These are phyloP conservation scores for Tuber aestivum DNA, from an alignment of 495 filamentous ascomycete genomes.

Conservation along the genomic window DNA sequence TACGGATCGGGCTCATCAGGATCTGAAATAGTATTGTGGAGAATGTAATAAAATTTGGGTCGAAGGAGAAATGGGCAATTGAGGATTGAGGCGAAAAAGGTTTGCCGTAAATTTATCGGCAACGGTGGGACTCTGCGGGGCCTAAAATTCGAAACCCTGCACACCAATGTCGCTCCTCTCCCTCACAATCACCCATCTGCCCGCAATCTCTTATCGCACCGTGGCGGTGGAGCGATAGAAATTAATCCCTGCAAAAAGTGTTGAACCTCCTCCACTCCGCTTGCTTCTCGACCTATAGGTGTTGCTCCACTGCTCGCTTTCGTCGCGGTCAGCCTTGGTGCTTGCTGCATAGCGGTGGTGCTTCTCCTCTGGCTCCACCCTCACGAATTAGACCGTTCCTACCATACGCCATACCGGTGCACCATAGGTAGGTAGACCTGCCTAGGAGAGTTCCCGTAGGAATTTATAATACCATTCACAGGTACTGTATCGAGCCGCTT, in stretches of 20 bases:
- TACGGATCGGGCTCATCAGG: not conserved
- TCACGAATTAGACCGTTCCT: not conserved
- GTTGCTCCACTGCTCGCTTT: not conserved
- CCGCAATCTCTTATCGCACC: conserved; percentile 3
- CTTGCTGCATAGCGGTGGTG: not conserved
- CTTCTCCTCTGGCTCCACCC: not conserved
- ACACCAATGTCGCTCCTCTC: not conserved
- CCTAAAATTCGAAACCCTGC: conserved; percentile 5
- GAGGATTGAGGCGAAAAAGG: not conserved
- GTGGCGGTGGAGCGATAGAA: not conserved
- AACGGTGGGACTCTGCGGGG: not conserved
- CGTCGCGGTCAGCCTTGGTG: not conserved
- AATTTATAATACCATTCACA: not conserved
- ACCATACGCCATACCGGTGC: not conserved
- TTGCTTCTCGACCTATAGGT: not conserved
- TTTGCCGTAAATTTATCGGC: not conserved
- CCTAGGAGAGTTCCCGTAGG: not conserved
- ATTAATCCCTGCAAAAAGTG: not conserved
- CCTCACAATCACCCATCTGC: not conserved
- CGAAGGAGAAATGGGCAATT: not conserved
- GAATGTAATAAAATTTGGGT: too few species aligned
- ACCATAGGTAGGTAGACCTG: not conserved
- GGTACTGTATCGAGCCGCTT: not conserved
- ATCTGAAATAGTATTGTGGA: too few species aligned
- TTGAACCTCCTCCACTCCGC: not conserved